These are phyloP conservation scores for Pythium scleroteichum DNA, from an alignment of 352 stramenopile genomes.

Conservation along the genomic window DNA sequence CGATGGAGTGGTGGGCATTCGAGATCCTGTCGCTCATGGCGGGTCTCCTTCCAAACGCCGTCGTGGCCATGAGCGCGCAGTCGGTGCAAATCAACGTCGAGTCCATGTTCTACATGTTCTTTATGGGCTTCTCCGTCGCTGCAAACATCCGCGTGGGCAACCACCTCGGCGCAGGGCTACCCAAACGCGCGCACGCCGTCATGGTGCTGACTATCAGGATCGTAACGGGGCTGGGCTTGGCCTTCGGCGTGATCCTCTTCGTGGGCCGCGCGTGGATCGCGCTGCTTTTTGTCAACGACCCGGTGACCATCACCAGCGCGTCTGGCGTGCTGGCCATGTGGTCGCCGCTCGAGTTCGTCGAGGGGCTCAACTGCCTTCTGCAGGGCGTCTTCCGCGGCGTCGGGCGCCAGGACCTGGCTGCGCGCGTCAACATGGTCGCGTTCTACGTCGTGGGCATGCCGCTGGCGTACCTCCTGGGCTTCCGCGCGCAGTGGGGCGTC, in stretches of 20 bases:
- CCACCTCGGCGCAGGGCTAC: constrained; percentile 62
- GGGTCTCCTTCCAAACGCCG: constrained; percentile 52
- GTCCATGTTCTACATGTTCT: constrained; percentile 76
- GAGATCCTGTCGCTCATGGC: constrained; percentile 74
- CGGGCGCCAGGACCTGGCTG: constrained; percentile 64
- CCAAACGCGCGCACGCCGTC: constrained; percentile 50
- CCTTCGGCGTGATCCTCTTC: constrained; percentile 42
- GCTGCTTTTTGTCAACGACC: constrained; percentile 42
- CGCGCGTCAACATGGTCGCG: constrained; percentile 58
- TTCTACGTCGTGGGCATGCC: constrained; percentile 81
- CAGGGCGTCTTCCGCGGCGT: constrained; percentile 76
- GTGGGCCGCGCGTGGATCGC: constrained; percentile 44
- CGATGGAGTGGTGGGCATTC: constrained; percentile 80
- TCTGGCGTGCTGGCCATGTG: constrained; percentile 55
- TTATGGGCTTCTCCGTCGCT: constrained; percentile 59
- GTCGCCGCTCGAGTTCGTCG: constrained; percentile 61
- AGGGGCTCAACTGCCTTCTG: constrained; percentile 64
- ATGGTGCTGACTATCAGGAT: constrained; percentile 41
- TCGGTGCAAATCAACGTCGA: constrained; percentile 71
- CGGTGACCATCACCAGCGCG: constrained; percentile 37
- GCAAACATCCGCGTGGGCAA: constrained; percentile 79
- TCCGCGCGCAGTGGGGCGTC: constrained; percentile 43
- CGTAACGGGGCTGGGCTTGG: constrained; percentile 29
- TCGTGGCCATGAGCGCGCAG: constrained; percentile 72
- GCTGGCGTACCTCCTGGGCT: constrained; percentile 54